Evolutionary conservation across 2,329 filamentous ascomycete species (phyloP).

Genomic region (Ophiostoma triangulosporum): DNA sequence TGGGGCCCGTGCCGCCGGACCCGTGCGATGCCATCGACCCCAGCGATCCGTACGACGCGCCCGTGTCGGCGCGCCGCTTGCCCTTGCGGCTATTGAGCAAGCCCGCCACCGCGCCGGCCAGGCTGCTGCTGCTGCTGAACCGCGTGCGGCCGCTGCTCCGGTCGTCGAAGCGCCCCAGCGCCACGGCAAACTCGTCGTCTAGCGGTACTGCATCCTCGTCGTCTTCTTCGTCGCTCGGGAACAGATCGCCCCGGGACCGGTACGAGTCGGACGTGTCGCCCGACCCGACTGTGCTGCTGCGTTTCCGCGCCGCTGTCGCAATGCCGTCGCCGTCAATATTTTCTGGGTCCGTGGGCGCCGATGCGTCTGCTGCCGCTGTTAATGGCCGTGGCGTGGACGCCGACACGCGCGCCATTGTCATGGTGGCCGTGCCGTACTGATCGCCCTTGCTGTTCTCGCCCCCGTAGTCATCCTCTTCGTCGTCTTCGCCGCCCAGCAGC

Average conservation of each 20-base stretch:
- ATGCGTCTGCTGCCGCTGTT: not conserved
- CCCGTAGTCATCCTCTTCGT: not conserved
- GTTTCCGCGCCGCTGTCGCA: conserved; percentile 30
- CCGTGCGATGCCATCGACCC: not conserved
- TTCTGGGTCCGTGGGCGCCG: not conserved
- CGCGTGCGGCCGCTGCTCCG: conserved; percentile 52
- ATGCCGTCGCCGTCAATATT: conserved; percentile 1
- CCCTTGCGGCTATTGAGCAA: conserved; percentile 22
- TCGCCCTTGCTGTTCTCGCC: not conserved
- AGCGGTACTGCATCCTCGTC: conserved; percentile 89
- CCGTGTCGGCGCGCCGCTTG: conserved; percentile 14
- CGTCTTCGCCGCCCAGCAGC: conserved; percentile 35
- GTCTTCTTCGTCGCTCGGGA: conserved; percentile 73
- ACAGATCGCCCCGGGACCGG: conserved; percentile 77
- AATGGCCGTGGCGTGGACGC: not conserved
- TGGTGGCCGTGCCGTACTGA: not conserved
- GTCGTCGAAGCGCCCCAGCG: conserved; percentile 69
- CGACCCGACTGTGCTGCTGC: conserved; percentile 69
- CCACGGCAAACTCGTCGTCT: conserved; percentile 83
- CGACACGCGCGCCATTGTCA: conserved; percentile 3
- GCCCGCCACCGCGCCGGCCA: conserved; percentile 60
- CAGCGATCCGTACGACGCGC: conserved; percentile 1
- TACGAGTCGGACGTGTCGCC: conserved; percentile 74
- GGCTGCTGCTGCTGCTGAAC: conserved; percentile 28
- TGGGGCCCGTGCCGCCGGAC: not conserved